Evolutionary conservation across 2,329 filamentous ascomycete genomes (phyloP), one percentile per base, ranked within the genome.

Genomic region (Trichoderma citrinoviride): DNA sequence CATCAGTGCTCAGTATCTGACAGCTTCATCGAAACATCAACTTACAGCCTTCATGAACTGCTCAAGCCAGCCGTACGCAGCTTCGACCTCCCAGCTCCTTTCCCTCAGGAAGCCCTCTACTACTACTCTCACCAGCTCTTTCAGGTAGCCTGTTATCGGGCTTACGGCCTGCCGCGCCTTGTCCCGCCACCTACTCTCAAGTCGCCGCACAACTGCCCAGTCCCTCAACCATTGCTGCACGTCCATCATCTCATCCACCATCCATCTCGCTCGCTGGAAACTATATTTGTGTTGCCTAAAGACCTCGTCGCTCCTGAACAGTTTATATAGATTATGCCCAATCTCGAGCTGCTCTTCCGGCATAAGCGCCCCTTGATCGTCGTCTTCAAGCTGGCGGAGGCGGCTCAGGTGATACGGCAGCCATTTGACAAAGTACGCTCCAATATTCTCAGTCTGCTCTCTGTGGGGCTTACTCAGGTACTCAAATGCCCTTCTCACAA

Each of bases 381-480:
- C 53, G 3, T 56, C 53, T 10, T 56, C 53, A 23, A 56, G 53
- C 53, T 56, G 14, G 52, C 52, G 52, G 52, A 54, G 52, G 12
- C 52, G 52, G 8, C 19, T 40, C 3, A 54, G 29, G n/a, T 54
- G 52, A 40, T 37, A 40, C 3, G 52, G 52, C 1, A 54, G 52
- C 52, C 52, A 54, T 19, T 19, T 15, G 33, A 54, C 52, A 40
- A 54, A 29, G 7, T 54, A 54, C 14, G 29, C 0, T 8, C 52
- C 52, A 40, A 54, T 54, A 14, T 23, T 17, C 33, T 21, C 19
- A 10, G 52, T 54, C 52, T 54, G 52, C 15, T 54, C 52, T 21
- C 14, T 54, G 10, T 29, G 52, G 0, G 52, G 33, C 52, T 54
- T 54, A 3, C 7, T 54, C 12, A 54, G 17, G 7, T 54, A 54